These are phyloP conservation scores for Metschnikowia peoriensis DNA, from an alignment of 805 yeast genomes.

Conservation along the genomic window DNA sequence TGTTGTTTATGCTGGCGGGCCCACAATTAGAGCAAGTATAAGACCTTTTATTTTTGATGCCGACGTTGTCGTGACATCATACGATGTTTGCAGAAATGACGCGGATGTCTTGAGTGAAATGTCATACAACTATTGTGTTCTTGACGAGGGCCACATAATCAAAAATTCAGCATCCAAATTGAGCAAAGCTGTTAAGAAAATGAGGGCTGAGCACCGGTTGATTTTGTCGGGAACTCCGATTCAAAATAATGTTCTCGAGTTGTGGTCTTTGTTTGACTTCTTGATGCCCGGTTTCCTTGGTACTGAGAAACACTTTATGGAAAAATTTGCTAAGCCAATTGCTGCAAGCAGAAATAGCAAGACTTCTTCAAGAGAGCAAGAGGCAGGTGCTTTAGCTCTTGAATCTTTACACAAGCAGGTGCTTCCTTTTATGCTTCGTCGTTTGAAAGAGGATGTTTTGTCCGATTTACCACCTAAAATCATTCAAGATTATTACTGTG, in stretches of 20 bases:
- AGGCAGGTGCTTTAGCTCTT: slow-evolving; percentile 92
- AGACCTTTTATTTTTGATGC: slow-evolving; percentile 50
- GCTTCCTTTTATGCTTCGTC: slow-evolving; percentile 90
- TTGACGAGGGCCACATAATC: slow-evolving; percentile 97
- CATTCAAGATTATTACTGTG: slow-evolving; percentile 97
- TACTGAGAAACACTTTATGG: slow-evolving; percentile 89
- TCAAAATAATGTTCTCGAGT: slow-evolving; percentile 92
- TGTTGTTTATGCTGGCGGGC: slow-evolving; percentile 91
- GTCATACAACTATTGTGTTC: slow-evolving; percentile 88
- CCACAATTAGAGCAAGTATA: slow-evolving; percentile 61
- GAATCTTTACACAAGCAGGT: slow-evolving; percentile 97
- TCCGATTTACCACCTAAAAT: slow-evolving; percentile 97
- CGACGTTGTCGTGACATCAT: slow-evolving; percentile 93
- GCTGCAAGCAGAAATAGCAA: slow-evolving; percentile 89
- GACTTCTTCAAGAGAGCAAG: slow-evolving; percentile 89
- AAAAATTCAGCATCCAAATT: slow-evolving; percentile 87
- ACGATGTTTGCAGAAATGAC: slow-evolving; percentile 95
- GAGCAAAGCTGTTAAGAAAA: slow-evolving; percentile 79
- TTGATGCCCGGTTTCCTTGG: slow-evolving; percentile 99
- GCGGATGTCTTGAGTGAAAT: slow-evolving; percentile 55
- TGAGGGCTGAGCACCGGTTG: slow-evolving; percentile 84
- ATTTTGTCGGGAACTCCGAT: slow-evolving; percentile 97
- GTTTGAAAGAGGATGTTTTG: slow-evolving; percentile 93
- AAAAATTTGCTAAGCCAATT: slow-evolving; percentile 95
- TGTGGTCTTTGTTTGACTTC: slow-evolving; percentile 97